Evolutionary conservation across 179 eudicot genomes (phyloP).

Genomic region (Vitellaria paradoxa): DNA sequence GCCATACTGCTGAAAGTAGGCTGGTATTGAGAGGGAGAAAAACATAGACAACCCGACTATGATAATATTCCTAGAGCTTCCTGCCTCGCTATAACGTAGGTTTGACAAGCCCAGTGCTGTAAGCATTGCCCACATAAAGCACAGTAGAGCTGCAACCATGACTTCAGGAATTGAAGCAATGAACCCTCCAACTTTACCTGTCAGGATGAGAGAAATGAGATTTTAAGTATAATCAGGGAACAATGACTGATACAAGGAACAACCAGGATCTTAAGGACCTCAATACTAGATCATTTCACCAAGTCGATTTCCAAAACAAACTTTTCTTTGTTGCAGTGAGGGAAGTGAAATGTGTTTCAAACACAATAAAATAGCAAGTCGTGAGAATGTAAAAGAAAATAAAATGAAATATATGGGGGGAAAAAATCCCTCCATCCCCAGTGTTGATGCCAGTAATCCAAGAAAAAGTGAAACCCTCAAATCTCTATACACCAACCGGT

Average conservation of each 20-base stretch:
- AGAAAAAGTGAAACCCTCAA: too few relatives aligned
- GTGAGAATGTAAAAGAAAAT: not conserved
- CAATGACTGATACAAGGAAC: not conserved
- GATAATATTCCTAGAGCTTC: conserved; percentile 94
- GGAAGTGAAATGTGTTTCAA: not conserved
- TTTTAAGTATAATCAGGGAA: not conserved
- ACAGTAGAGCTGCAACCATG: conserved; percentile 91
- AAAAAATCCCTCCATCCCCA: too few relatives aligned
- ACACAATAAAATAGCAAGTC: not conserved
- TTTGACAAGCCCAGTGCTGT: conserved; percentile 90
- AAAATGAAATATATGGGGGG: too few relatives aligned
- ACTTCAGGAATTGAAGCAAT: conserved; percentile 94
- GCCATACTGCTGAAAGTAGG: conserved; percentile 95
- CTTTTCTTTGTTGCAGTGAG: too few relatives aligned
- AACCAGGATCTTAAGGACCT: too few relatives aligned
- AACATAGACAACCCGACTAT: conserved; percentile 90
- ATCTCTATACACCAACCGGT: too few relatives aligned
- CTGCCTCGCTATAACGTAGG: conserved; percentile 93
- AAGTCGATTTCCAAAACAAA: too few relatives aligned
- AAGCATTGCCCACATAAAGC: conserved; percentile 99
- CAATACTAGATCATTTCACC: too few relatives aligned
- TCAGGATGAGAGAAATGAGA: not conserved
- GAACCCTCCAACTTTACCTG: conserved; percentile 98
- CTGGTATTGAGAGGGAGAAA: conserved; percentile 81
- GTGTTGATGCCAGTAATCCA: too few relatives aligned